Conservation (phyloP, 371 early-diverging fungal genomes). For the Cokeromyces recurvatus region DNA sequence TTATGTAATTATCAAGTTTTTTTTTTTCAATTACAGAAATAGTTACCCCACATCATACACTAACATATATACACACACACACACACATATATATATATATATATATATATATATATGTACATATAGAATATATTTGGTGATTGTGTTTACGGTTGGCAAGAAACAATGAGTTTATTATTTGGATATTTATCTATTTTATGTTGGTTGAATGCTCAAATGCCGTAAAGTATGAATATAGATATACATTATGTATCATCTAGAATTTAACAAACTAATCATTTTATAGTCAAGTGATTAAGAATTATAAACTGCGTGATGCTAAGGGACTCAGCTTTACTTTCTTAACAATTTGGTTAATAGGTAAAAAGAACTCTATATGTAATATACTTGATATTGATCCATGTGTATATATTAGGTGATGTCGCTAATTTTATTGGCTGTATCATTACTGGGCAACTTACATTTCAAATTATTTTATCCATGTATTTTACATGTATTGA, state of each 20-base stretch:
- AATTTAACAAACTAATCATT: neutral
- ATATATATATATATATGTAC: neutral
- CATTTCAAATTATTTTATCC: conserved; percentile 59
- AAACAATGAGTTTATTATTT: conserved; percentile 34
- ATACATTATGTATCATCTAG: too few relatives aligned
- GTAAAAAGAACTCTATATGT: too few relatives aligned
- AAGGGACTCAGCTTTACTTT: conserved; percentile 57
- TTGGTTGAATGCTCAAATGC: conserved; percentile 79
- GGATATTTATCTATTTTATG: conserved; percentile 67
- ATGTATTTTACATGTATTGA: conserved; percentile 40
- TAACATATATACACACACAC: too few relatives aligned
- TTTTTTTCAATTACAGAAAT: neutral
- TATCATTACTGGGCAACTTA: conserved; percentile 60
- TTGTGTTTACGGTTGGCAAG: conserved; percentile 52
- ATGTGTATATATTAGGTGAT: too few relatives aligned
- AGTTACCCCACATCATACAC: too few relatives aligned
- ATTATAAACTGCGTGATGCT: conserved; percentile 49
- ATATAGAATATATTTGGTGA: conserved; percentile 48
- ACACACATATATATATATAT: too few relatives aligned
- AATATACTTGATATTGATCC: too few relatives aligned
- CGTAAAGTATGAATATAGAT: too few relatives aligned
- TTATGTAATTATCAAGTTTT: conserved; percentile 16
- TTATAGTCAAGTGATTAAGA: conserved; percentile 58
- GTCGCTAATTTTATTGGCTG: conserved; percentile 68
- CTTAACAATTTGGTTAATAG: conserved; percentile 56